A percentile compares a stretch with the other conserved stretches of the same genome.
These are phyloP conservation scores for Naegleria fowleri DNA, from an alignment of 208 protist species.

Conservation along the genomic window DNA sequence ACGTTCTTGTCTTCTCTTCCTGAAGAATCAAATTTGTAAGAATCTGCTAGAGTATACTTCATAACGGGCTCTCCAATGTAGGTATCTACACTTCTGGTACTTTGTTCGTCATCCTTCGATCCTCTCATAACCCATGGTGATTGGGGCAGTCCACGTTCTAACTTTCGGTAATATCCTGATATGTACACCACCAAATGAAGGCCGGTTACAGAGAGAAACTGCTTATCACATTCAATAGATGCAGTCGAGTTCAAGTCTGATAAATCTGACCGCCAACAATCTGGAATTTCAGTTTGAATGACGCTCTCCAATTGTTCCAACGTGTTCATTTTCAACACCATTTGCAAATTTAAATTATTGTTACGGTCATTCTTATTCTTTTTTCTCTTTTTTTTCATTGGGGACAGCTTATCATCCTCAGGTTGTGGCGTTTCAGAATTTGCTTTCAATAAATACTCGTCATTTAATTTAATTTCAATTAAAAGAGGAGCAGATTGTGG, in stretches of 20 bases:
- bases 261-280: not conserved
- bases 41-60: not conserved
- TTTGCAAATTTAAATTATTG: not conserved
- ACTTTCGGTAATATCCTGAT: not conserved
- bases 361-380: not conserved
- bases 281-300: not conserved
- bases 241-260: not conserved
- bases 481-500: not conserved
- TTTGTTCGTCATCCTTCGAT: not conserved
- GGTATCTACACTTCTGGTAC: not conserved
- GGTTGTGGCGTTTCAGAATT: not conserved
- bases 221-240: not conserved
- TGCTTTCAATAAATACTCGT: not conserved
- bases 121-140: conserved; percentile 7
- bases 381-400: conserved; percentile 2
- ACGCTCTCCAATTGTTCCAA: not conserved
- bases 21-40: conserved; percentile 67
- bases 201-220: not conserved
- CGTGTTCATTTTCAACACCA: not conserved
- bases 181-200: not conserved
- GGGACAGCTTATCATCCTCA: not conserved
- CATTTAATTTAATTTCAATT: not conserved
- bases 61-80: not conserved
- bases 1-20: conserved; percentile 89
- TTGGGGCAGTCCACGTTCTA: conserved; percentile 3